Evolutionary conservation across 768 basidiomycete genomes (phyloP), one percentile per base, ranked within the genome.

Genomic region (Podaxis sp.): DNA sequence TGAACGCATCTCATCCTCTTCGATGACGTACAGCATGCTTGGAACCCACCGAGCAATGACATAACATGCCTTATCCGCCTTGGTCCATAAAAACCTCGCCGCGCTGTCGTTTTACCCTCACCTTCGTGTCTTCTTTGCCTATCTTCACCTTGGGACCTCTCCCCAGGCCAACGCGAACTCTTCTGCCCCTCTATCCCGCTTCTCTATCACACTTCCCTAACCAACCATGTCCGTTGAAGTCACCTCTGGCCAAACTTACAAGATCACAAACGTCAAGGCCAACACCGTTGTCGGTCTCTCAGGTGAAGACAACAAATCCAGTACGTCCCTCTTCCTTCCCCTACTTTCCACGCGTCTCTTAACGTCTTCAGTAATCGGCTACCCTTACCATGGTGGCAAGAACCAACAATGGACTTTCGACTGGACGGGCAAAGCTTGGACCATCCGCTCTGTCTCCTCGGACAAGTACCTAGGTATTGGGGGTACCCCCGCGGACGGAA

Each of bases 351-450:
- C 58, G 10, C 28, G 37, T 26, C 24, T 36, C 20, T 50, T 55
- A 22, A 28, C 30, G 37, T 7, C 37, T 15, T 51, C 37, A 84
- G 82, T 87, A 67, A 83, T 82, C 36, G 86, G 87, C 4, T 86
- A 74, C 65, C 68, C 72, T 7, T 68, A 60, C 53, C 75, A 84
- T 66, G 68, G 72, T 8, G 80, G 79, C 7, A 68, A 71, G 10
- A 87, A 87, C 66, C 86, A 87, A 38, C 48, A 87, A 84, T 87
- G 87, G 87, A 73, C 64, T 5, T 72, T 84, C 58, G 67, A 77
- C 17, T 77, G 76, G 68, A 75, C 73, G 4, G 75, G 74, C 7
- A 67, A 67, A 2, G 70, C 73, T 28, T 85, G 76, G 75, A 72
- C 71, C 4, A 68, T 88, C 75, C 79, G 78, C 63, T 81, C 81